Evolutionary conservation across 768 basidiomycete genomes (phyloP), one percentile per base, ranked within the genome.

Genomic region (Hericium alpestre): DNA sequence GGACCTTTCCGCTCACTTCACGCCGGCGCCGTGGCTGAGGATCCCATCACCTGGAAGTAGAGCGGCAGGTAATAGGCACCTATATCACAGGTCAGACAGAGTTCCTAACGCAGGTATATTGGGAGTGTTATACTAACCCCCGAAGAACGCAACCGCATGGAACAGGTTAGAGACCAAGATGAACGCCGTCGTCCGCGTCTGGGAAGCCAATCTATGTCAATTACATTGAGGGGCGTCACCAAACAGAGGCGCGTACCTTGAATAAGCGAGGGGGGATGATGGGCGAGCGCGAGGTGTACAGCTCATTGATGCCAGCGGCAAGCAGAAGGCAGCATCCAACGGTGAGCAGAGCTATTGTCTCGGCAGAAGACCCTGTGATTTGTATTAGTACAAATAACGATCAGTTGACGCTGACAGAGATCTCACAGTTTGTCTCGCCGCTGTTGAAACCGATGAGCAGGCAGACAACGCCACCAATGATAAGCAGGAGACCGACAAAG

Each of bases 191-290:
- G 87, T 91, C 27, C 86, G 81, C n/a, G 84, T 88, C 84, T 61
- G 41, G 15, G 12, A 51, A 6, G 16, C 7, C n/a, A 37, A 39
- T 49, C 40, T 25, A 18, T 39, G 7, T 38, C 39, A 43, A 39
- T 56, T 15, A 4, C 27, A 51, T 11, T 40, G 50, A n/a, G 22
- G 18, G 10, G 12, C 13, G n/a, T 51, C 13, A 22, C 38, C 15
- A 38, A 12, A 18, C 2, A 52, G 2, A 25, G 9, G 16, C 54
- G 51, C 72, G 40, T 54, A 82, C 85, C 71, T 80, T 81, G 73
- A 90, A 90, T 32, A 90, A 65, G 11, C 89, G 80, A 8, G 87
- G 81, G 22, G 89, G 89, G 12, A 91, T 63, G 55, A 91, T 86
- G 0, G 87, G 84, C 4, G 84, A 82, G 13, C 84, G 75, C 16